These are phyloP conservation scores for Fistulifera pelliculosa DNA, from an alignment of 108 stramenopile species.

Conservation along the genomic window DNA sequence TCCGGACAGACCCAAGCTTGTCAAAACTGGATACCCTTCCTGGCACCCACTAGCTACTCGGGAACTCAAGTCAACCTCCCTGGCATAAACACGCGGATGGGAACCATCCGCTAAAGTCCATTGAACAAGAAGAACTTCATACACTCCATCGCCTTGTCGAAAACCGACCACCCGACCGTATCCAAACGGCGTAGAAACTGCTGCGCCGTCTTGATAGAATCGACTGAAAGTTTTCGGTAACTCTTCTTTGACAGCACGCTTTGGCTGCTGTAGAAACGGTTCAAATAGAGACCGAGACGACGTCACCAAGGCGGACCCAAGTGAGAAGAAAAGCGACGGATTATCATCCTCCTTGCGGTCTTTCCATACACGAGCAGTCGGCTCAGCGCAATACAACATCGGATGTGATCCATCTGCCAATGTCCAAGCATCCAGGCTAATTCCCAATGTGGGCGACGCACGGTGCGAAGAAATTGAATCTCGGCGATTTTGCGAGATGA, in stretches of 20 bases:
- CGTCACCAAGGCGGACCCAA: conserved; percentile 23
- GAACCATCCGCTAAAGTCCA: conserved; percentile 47
- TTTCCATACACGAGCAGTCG: conserved; percentile 65
- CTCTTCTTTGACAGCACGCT: conserved; percentile 6
- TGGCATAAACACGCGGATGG: conserved; percentile 45
- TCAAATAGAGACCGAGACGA: conserved; percentile 6
- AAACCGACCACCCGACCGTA: conserved; percentile 55
- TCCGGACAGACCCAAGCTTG: conserved; percentile 62
- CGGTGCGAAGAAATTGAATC: conserved; percentile 1
- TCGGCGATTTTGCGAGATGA: not conserved
- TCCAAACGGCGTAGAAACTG: conserved; percentile 77
- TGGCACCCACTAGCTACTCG: conserved; percentile 74
- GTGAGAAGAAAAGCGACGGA: conserved; percentile 34
- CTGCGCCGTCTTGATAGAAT: conserved; percentile 73
- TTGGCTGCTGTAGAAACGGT: conserved; percentile 5
- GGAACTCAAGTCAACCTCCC: conserved; percentile 53
- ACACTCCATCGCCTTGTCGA: conserved; percentile 71
- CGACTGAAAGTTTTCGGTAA: conserved; percentile 29
- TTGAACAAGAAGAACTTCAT: conserved; percentile 41
- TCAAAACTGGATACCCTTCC: conserved; percentile 82
- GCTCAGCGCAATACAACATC: conserved; percentile 62
- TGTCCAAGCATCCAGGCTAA: conserved; percentile 60
- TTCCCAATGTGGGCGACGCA: conserved; percentile 36
- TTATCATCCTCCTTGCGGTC: conserved; percentile 20
- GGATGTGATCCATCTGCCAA: conserved; percentile 65